A percentile compares a stretch with the other conserved stretches of the same genome.
These are phyloP conservation scores for Penicillium corylophilum DNA, from an alignment of 2,329 filamentous ascomycete genomes.

Conservation along the genomic window DNA sequence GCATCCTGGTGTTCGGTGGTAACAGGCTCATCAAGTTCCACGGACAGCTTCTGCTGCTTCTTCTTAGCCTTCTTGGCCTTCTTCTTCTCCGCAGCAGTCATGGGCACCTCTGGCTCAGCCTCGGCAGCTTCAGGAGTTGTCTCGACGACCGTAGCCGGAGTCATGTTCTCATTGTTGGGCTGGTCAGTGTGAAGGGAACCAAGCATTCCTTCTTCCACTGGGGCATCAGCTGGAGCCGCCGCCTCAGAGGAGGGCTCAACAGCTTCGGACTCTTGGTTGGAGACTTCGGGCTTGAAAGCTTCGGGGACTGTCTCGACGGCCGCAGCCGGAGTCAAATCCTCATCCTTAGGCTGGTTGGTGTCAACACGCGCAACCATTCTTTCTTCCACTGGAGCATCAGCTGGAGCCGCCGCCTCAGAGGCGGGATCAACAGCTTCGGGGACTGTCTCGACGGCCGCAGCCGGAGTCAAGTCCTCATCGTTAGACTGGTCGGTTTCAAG, in stretches of 20 bases:
- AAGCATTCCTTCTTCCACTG: background rate
- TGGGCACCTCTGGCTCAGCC: constrained; percentile 1
- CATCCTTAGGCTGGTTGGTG: constrained; percentile 2
- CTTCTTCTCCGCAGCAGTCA: constrained; percentile 12
- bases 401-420: background rate
- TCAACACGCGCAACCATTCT: background rate
- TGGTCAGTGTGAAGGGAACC: background rate
- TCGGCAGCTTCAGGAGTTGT: background rate
- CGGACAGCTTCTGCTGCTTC: constrained; percentile 21
- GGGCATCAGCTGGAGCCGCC: background rate
- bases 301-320: background rate
- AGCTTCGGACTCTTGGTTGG: constrained; percentile 9
- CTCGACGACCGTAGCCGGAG: background rate
- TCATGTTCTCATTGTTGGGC: constrained; percentile 1
- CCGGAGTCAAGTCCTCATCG: background rate
- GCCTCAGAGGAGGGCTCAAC: background rate
- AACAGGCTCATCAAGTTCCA: constrained; percentile 9
- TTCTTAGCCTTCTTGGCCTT: constrained; percentile 16
- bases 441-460: background rate
- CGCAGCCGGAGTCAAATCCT: background rate
- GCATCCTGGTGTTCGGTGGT: background rate
- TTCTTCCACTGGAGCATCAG: constrained; percentile 1
- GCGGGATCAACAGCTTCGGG: background rate
- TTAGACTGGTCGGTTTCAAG: background rate
- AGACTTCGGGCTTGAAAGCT: constrained; percentile 10